phyloP scores from a whole-genome alignment of 2,329 filamentous ascomycete genomes.

The Paecilomyces formosus region DNA sequence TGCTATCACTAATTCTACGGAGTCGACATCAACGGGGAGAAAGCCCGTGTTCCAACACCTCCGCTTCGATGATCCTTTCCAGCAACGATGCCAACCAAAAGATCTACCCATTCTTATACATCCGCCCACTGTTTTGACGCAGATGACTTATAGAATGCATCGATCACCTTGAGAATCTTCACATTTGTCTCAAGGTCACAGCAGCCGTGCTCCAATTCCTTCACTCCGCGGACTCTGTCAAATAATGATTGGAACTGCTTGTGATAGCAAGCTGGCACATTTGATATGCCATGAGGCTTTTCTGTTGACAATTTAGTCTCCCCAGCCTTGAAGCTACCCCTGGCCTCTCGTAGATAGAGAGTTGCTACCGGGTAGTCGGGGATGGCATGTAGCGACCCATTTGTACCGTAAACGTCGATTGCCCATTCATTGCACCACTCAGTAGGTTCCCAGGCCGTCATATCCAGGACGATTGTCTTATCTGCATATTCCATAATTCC shows the following conservation, averaged over 20 bases:
- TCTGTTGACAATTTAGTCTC: constrained; percentile 10
- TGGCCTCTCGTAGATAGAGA: constrained; percentile 7
- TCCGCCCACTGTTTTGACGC: constrained; percentile 9
- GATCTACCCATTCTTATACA: constrained; percentile 1
- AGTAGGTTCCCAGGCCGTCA: constrained; percentile 12
- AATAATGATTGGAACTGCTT: constrained; percentile 10
- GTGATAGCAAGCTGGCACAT: constrained; percentile 10
- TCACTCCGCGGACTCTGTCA: constrained; percentile 4
- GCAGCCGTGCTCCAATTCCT: constrained; percentile 4
- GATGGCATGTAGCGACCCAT: constrained; percentile 10
- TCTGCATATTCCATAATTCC: constrained; percentile 12
- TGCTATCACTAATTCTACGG: no score
- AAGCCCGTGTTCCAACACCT: no score
- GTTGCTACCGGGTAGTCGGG: constrained; percentile 10
- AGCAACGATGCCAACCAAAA: neutral
- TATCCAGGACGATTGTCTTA: constrained; percentile 10
- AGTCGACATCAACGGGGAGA: no score
- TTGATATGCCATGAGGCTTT: constrained; percentile 9
- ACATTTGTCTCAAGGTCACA: constrained; percentile 10
- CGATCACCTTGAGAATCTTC: constrained; percentile 9
- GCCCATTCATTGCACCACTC: constrained; percentile 14
- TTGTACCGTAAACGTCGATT: constrained; percentile 12
- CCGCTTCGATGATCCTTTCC: neutral
- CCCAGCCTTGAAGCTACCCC: constrained; percentile 9
- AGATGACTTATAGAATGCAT: constrained; percentile 12